Evolutionary conservation across 148 eudicot species (phyloP).

Genomic region (Nyssa sinensis): DNA sequence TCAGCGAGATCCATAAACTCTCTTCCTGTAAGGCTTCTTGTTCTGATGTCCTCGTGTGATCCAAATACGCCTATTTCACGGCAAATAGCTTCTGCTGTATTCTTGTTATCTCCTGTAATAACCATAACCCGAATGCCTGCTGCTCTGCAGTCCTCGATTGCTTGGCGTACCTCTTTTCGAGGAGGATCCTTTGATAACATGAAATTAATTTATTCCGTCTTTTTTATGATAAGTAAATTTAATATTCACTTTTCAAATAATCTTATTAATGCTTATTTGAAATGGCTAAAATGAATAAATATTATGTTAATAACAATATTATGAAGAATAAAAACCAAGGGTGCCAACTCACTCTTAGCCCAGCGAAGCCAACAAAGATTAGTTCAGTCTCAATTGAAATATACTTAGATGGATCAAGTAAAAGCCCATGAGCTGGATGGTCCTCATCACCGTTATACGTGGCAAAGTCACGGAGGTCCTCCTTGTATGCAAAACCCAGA

Average conservation of each 20-base stretch:
- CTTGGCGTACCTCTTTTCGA: constrained; percentile 8
- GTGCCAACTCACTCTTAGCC: constrained; percentile 65
- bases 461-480: constrained; percentile 57
- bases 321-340: not conserved
- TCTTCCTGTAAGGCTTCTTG: constrained; percentile 55
- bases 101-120: constrained; percentile 13
- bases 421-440: constrained; percentile 70
- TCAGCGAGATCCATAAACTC: constrained; percentile 55
- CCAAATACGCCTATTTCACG: constrained; percentile 8
- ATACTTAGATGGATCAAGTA: constrained; percentile 72
- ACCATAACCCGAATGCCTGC: constrained; percentile 10
- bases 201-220: constrained; percentile 20
- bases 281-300: not conserved
- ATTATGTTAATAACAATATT: not conserved
- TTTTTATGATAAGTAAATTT: too few species aligned
- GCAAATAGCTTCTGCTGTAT: constrained; percentile 6
- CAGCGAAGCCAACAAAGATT: constrained; percentile 79
- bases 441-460: constrained; percentile 79
- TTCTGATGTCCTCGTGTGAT: constrained; percentile 41
- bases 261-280: not conserved
- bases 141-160: constrained; percentile 14
- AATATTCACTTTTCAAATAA: not conserved
- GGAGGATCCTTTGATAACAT: constrained; percentile 35
- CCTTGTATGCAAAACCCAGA: constrained; percentile 87
- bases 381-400: constrained; percentile 68